Evolutionary conservation across 2,329 filamentous ascomycete genomes (phyloP).

Genomic region (Alternaria tenuissima): DNA sequence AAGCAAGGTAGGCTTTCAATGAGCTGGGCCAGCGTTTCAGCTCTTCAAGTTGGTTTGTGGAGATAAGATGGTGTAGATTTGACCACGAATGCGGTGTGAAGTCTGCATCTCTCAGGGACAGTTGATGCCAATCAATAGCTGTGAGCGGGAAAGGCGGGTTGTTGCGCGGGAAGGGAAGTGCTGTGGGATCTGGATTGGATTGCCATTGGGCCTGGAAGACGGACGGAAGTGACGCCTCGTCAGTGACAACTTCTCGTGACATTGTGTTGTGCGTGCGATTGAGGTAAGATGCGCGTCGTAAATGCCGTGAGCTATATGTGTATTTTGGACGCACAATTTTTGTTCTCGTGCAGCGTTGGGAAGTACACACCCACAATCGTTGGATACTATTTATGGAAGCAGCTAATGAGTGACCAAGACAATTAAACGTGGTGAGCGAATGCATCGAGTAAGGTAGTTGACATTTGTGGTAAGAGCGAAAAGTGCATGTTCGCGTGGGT

Average conservation of each 20-base stretch:
- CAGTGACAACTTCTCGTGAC: slow-evolving; percentile 21
- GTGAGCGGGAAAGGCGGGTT: slow-evolving; percentile 49
- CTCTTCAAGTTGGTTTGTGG: slow-evolving; percentile 62
- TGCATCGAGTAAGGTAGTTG: background rate
- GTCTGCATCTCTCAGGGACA: slow-evolving; percentile 41
- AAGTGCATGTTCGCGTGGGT: background rate
- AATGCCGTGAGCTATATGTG: background rate
- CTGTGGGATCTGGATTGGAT: slow-evolving; percentile 41
- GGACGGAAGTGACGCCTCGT: slow-evolving; percentile 38
- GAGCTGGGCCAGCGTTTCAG: slow-evolving; percentile 68
- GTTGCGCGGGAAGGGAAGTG: slow-evolving; percentile 46
- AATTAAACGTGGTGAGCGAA: background rate
- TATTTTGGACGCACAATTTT: background rate
- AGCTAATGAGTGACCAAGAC: background rate
- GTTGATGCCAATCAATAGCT: slow-evolving; percentile 45
- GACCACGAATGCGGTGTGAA: slow-evolving; percentile 49
- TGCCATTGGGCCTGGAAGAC: slow-evolving; percentile 43
- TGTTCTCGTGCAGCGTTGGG: background rate
- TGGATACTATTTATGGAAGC: background rate
- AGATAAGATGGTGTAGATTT: slow-evolving; percentile 44
- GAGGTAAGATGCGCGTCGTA: background rate
- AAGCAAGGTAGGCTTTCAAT: slow-evolving; percentile 66
- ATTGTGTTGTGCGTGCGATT: slow-evolving; percentile 14
- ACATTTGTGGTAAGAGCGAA: background rate
- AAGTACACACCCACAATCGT: background rate